A percentile compares a stretch with the other conserved stretches of the same genome.
These are phyloP conservation scores for Rhodotorula sp. DNA, from an alignment of 1,284 basidiomycete species.

Conservation along the genomic window DNA sequence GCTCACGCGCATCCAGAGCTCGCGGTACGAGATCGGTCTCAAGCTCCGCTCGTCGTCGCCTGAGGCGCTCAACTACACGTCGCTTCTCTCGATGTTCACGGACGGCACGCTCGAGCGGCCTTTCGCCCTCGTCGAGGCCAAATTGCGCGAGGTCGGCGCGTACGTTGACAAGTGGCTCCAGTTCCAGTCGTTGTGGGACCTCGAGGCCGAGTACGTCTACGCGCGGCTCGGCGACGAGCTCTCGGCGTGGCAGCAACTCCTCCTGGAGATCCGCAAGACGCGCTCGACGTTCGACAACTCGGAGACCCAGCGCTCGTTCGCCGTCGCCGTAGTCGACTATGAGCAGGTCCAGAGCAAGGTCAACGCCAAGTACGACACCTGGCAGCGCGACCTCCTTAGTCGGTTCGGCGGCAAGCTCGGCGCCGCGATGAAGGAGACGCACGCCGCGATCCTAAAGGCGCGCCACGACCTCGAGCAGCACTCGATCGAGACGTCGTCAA, in stretches of 20 bases:
- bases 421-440: constrained; percentile 93
- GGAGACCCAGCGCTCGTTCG: constrained; percentile 87
- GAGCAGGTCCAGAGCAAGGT: constrained; percentile 96
- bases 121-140: constrained; percentile 82
- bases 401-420: constrained; percentile 90
- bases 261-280: constrained; percentile 94
- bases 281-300: constrained; percentile 95
- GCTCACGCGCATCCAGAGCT: constrained; percentile 83
- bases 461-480: constrained; percentile 91
- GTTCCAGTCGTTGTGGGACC: constrained; percentile 98
- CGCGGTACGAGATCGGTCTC: constrained; percentile 91
- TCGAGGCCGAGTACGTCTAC: constrained; percentile 95
- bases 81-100: constrained; percentile 66
- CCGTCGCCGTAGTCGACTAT: constrained; percentile 92
- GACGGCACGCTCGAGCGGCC: constrained; percentile 77
- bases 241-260: constrained; percentile 85
- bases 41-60: constrained; percentile 70
- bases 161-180: constrained; percentile 98
- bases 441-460: constrained; percentile 86
- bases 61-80: constrained; percentile 59
- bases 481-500: constrained; percentile 69
- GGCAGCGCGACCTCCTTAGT: constrained; percentile 92
- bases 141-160: constrained; percentile 79
- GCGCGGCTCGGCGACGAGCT: constrained; percentile 90
- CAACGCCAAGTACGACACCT: constrained; percentile 96